Conservation (phyloP, 495 filamentous ascomycete genomes). For the Hyaloscypha finlandica region DNA sequence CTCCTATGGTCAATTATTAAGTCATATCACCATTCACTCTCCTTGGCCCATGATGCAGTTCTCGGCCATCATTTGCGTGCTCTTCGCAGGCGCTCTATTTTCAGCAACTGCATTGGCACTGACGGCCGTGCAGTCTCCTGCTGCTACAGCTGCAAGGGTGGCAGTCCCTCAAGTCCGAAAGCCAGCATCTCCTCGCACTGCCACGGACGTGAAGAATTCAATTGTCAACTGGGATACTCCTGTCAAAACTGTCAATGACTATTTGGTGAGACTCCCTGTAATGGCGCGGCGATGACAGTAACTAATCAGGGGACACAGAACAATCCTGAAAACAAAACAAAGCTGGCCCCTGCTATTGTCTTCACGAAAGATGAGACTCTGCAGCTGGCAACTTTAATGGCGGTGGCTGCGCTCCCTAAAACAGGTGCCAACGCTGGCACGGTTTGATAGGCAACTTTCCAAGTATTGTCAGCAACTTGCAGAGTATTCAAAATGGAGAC, state of each 20-base stretch:
- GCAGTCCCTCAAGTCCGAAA: constrained; percentile 9
- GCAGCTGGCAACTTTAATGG: constrained; percentile 16
- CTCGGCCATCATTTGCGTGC: neutral
- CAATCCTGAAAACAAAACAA: constrained; percentile 15
- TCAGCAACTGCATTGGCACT: constrained; percentile 7
- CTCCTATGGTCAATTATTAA: constrained; percentile 10
- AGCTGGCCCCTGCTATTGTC: constrained; percentile 12
- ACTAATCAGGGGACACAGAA: neutral
- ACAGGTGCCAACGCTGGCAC: constrained; percentile 12
- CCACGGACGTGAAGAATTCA: constrained; percentile 14
- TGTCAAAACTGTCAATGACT: constrained; percentile 19
- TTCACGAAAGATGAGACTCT: constrained; percentile 17
- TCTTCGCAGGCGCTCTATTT: constrained; percentile 9
- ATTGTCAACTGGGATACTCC: constrained; percentile 13
- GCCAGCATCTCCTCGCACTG: constrained; percentile 11
- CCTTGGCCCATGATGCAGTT: constrained; percentile 8
- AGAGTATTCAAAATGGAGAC: constrained; percentile 8
- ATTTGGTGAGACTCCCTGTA: neutral
- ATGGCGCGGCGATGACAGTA: neutral
- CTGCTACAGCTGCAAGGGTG: neutral
- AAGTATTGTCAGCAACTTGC: constrained; percentile 19
- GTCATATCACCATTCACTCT: neutral
- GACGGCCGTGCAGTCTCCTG: neutral
- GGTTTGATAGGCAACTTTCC: constrained; percentile 21
- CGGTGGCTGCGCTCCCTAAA: neutral